Evolutionary conservation across 306 rosid species (phyloP), one percentile per base, ranked within the genome.

Genomic region (Sindora glabra): DNA sequence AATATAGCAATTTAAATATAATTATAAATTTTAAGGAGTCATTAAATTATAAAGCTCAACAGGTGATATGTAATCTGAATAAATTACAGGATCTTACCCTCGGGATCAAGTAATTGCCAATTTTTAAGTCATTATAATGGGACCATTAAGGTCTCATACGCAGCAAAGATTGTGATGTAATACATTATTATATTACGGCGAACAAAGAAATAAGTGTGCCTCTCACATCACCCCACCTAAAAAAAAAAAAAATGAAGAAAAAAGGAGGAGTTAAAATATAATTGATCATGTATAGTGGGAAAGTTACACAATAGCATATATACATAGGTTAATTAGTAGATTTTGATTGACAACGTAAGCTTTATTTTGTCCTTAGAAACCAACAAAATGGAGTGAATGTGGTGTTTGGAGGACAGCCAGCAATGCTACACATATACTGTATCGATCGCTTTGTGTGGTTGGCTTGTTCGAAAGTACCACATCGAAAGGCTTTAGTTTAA

Each of bases 331-430:
- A 21, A 53, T 34, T 14, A 22, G 38, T 7, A 26, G 33, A 61
- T 8, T 1, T 13, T 42, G 56, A 24, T 25, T 30, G 39, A 19
- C 21, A 69, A 60, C 0, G n/a, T 2, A 19, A 54, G 60, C 18
- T 33, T 8, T 1, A 8, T 36, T 25, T 15, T 36, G 33, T 16
- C 13, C 16, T 25, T 8, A 23, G 16, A 15, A 51, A 51, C 21
- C 3, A 38, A 26, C 3, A 40, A 52, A 65, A 52, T 34, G 48
- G 2, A 29, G 14, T 18, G 19, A 17, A 22, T 5, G 11, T 13
- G 33, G 62, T 10, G 50, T 24, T 32, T 10, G 54, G 45, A 17
- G 61, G 41, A 64, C 51, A 50, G 22, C 51, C 59, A 64, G 39
- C 49, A 36, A 2, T 8, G 34, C 21, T 21, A n/a, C 38, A 18